A percentile compares a stretch with the other conserved stretches of the same genome.
phyloP scores from a whole-genome alignment of 192 early-diverging fungal species.

The Jimgerdemannia lactiflua region DNA sequence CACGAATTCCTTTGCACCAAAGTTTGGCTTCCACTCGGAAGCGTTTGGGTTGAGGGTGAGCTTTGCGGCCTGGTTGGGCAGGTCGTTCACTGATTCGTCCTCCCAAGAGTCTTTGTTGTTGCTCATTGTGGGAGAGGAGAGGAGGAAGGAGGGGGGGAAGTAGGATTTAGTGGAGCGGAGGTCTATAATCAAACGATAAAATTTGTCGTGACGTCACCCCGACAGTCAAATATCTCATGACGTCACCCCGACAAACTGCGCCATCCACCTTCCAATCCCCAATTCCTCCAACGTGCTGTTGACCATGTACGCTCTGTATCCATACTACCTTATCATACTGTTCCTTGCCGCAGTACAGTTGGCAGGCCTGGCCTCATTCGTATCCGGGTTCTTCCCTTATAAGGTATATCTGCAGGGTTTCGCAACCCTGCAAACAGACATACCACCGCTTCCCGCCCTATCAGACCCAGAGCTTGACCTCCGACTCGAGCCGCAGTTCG shows the following conservation, averaged over 20 bases:
- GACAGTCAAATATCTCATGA: no score
- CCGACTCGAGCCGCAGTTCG: slow-evolving; percentile 35
- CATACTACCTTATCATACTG: background rate
- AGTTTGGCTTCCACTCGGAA: slow-evolving; percentile 63
- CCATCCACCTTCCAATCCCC: no score
- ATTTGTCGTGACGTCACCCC: background rate
- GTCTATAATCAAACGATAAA: background rate
- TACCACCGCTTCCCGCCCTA: slow-evolving; percentile 12
- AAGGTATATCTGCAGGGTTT: slow-evolving; percentile 65
- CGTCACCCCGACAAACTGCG: no score
- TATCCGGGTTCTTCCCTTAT: slow-evolving; percentile 79
- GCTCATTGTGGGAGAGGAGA: slow-evolving; percentile 14
- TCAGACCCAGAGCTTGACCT: background rate
- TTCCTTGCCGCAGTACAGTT: slow-evolving; percentile 45
- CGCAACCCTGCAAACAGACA: slow-evolving; percentile 35
- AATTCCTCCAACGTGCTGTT: background rate
- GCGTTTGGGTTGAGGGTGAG: slow-evolving; percentile 63
- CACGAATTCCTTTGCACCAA: slow-evolving; percentile 69
- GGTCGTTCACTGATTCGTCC: slow-evolving; percentile 15
- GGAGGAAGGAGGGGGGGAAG: background rate
- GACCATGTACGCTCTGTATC: background rate
- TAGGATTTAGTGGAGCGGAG: background rate
- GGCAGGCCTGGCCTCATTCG: slow-evolving; percentile 59
- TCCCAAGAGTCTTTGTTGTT: slow-evolving; percentile 30
- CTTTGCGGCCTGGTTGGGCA: slow-evolving; percentile 45